Evolutionary conservation across 768 basidiomycete genomes (phyloP).

Genomic region (Lentinula boryana): DNA sequence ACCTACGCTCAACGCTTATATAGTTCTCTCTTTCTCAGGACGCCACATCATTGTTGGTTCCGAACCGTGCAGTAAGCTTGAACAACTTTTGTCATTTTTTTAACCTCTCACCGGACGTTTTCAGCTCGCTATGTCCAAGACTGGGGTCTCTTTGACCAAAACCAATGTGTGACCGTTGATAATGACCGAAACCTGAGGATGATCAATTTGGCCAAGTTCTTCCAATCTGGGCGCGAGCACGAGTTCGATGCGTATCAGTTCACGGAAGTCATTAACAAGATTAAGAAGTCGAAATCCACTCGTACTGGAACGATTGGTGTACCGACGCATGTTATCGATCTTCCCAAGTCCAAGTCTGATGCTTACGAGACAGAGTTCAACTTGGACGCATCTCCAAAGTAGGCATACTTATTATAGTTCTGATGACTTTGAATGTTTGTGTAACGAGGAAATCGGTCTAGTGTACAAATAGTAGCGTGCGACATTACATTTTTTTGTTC

Average conservation of each 20-base stretch:
- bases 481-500: too few species aligned
- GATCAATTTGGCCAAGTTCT: background rate
- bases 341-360: background rate
- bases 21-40: background rate
- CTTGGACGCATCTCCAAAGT: background rate
- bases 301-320: background rate
- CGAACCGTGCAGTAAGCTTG: background rate
- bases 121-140: background rate
- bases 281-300: background rate
- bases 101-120: too few species aligned
- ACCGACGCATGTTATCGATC: background rate
- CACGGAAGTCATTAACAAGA: background rate
- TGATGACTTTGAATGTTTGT: too few species aligned
- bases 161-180: background rate
- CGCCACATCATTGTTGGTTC: background rate
- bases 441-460: too few species aligned
- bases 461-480: too few species aligned
- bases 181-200: background rate
- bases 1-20: too few species aligned
- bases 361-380: background rate
- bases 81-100: too few species aligned
- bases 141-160: background rate
- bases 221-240: background rate
- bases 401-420: too few species aligned
- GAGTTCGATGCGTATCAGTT: background rate